These are phyloP conservation scores for Yamadazyma blattariae DNA, from an alignment of 1,139 yeast genomes.

Conservation along the genomic window DNA sequence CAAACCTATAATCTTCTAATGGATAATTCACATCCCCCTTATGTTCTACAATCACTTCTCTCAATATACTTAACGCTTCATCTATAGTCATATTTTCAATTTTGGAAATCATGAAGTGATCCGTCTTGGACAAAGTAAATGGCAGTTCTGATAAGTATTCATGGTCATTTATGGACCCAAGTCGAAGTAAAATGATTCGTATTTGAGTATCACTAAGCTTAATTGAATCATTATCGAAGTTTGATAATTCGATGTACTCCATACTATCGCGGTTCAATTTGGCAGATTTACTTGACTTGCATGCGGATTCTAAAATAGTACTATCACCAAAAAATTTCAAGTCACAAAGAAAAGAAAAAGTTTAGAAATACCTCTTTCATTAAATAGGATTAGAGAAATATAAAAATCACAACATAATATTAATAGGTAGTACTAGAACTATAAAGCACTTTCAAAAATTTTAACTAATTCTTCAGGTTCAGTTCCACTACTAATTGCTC, in stretches of 20 bases:
- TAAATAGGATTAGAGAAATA: too few relatives aligned
- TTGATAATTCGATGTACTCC: constrained; percentile 12
- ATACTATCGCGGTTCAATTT: too few relatives aligned
- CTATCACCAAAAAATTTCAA: too few relatives aligned
- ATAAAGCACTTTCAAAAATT: constrained; percentile 28
- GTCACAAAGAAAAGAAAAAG: too few relatives aligned
- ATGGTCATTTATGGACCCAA: constrained; percentile 32
- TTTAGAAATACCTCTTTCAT: too few relatives aligned
- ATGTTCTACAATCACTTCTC: constrained; percentile 39
- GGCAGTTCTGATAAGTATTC: constrained; percentile 14
- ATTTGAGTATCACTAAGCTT: constrained; percentile 19
- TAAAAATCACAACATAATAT: too few relatives aligned
- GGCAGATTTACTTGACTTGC: too few relatives aligned
- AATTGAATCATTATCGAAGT: not conserved
- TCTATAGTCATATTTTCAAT: constrained; percentile 20
- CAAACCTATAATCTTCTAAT: constrained; percentile 32
- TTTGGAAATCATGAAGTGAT: constrained; percentile 15
- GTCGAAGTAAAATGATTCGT: constrained; percentile 25
- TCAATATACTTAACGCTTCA: constrained; percentile 31
- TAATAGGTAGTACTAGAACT: too few relatives aligned
- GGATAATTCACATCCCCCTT: constrained; percentile 42
- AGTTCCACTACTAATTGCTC: constrained; percentile 36
- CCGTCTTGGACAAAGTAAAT: constrained; percentile 9
- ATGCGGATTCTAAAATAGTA: too few relatives aligned
- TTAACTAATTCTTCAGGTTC: constrained; percentile 32